Conservation (phyloP, 2,329 filamentous ascomycete species). For the Fusarium sp. region DNA sequence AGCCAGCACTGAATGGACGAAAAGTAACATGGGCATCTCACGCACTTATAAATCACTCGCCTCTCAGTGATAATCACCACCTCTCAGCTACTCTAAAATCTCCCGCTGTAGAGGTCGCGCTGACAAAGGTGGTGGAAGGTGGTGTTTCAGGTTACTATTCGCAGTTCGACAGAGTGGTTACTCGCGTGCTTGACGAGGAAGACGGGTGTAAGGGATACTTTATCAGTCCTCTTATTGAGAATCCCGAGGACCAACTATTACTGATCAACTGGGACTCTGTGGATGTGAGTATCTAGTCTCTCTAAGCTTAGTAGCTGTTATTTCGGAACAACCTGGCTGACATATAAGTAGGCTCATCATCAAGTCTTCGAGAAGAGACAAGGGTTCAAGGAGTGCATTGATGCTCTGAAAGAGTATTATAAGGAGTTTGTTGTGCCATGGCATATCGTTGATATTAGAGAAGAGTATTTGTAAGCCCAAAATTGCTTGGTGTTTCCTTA, state of each 20-base stretch:
- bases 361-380: not conserved
- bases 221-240: not conserved
- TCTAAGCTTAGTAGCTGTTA: not conserved
- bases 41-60: not conserved
- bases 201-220: not conserved
- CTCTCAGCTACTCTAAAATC: not conserved
- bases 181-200: not conserved
- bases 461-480: not conserved
- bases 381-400: not conserved
- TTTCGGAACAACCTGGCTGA: not conserved
- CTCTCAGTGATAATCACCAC: not conserved
- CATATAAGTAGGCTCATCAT: not conserved
- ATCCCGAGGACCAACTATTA: not conserved
- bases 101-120: not conserved
- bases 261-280: not conserved
- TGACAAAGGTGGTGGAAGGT: not conserved
- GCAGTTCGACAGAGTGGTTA: not conserved
- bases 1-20: not conserved
- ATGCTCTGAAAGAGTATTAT: not conserved
- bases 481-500: rapidly evolving
- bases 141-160: not conserved
- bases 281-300: not conserved
- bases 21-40: not conserved
- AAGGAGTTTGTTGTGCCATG: not conserved
- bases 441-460: not conserved